These are phyloP conservation scores for Cryphonectria japonica DNA, from an alignment of 2,329 filamentous ascomycete genomes.

Conservation along the genomic window DNA sequence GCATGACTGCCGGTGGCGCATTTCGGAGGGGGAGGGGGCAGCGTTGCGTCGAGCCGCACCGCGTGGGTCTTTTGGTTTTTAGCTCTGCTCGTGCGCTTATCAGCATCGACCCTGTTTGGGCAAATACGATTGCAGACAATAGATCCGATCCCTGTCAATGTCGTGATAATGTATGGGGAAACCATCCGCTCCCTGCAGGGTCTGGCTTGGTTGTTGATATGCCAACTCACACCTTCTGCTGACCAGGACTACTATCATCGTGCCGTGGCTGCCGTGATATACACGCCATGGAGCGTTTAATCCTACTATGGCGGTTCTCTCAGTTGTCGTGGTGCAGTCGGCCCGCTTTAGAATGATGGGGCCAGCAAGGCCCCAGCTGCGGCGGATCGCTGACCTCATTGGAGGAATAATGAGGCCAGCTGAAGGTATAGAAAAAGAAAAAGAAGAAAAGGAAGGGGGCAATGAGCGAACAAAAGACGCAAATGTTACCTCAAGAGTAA, in stretches of 20 bases:
- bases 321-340: neutral
- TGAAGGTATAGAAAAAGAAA: constrained; percentile 1
- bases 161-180: constrained; percentile 1
- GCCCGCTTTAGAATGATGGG: neutral
- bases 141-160: constrained; percentile 15
- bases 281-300: neutral
- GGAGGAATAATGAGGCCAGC: constrained; percentile 15
- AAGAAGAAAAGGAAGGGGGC: neutral
- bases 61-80: neutral
- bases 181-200: neutral
- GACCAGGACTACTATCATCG: neutral
- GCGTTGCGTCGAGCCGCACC: neutral
- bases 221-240: neutral
- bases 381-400: neutral
- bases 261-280: constrained; percentile 10
- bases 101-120: constrained; percentile 6
- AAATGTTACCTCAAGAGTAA: neutral
- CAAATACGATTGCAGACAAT: neutral
- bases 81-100: neutral
- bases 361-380: neutral
- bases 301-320: no score
- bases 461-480: neutral
- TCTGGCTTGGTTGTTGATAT: neutral
- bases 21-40: neutral
- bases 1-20: constrained; percentile 15